These are phyloP conservation scores for Talaromyces sp. DNA, from an alignment of 2,329 filamentous ascomycete genomes.

Conservation along the genomic window DNA sequence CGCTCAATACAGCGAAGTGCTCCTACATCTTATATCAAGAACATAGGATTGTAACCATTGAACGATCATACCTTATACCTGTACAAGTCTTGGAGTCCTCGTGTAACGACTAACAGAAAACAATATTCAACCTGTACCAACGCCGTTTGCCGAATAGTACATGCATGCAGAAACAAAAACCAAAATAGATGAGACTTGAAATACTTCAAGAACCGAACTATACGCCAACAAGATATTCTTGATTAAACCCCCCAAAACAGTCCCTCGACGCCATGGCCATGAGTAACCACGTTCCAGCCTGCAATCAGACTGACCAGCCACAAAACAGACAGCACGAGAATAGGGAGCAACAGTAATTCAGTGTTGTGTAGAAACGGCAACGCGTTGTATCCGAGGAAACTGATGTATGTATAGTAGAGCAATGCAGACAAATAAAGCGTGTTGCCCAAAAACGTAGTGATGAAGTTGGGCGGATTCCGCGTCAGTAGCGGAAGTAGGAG, in stretches of 20 bases:
- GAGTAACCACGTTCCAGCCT: slow-evolving; percentile 42
- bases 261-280: slow-evolving; percentile 37
- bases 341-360: slow-evolving; percentile 58
- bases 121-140: not conserved
- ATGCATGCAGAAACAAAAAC: not conserved
- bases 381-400: slow-evolving; percentile 65
- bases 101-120: not conserved
- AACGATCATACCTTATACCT: not conserved
- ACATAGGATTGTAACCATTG: not conserved
- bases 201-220: not conserved
- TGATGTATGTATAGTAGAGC: slow-evolving; percentile 64
- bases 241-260: slow-evolving; percentile 40
- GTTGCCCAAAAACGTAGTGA: slow-evolving; percentile 57
- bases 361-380: slow-evolving; percentile 64
- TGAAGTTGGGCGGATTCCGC: slow-evolving; percentile 35
- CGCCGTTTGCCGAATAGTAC: not conserved
- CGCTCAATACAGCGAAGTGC: not conserved
- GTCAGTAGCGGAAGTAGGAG: slow-evolving; percentile 57
- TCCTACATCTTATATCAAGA: not conserved
- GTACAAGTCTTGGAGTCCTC: not conserved
- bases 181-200: not conserved
- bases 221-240: not conserved
- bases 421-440: slow-evolving; percentile 62
- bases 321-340: slow-evolving; percentile 54
- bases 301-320: slow-evolving; percentile 51